Evolutionary conservation across 768 basidiomycete genomes (phyloP).

Genomic region (Tremella fuciformis): DNA sequence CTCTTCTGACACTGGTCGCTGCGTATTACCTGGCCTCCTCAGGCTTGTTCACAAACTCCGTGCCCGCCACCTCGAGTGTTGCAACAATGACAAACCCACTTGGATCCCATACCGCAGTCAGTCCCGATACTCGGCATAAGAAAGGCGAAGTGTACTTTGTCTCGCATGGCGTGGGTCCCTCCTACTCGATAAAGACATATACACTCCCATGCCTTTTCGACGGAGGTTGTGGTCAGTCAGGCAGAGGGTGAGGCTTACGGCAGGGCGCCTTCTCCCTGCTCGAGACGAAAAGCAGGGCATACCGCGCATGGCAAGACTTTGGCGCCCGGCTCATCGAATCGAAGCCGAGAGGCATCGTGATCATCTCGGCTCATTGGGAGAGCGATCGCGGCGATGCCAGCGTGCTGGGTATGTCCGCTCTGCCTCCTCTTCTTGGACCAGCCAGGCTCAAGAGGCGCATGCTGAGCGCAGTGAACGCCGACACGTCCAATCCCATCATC

Average conservation of each 20-base stretch:
- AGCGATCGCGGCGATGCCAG: conserved; percentile 14
- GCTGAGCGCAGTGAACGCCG: conserved; percentile 32
- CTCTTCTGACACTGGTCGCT: too few relatives aligned
- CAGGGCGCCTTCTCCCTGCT: conserved; percentile 45
- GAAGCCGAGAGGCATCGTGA: conserved; percentile 38
- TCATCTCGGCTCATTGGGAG: conserved; percentile 50
- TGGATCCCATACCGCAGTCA: too few relatives aligned
- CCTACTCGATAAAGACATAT: background rate
- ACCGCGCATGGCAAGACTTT: conserved; percentile 40
- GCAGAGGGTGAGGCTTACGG: background rate
- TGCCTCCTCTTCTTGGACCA: too few relatives aligned
- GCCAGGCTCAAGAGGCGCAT: too few relatives aligned
- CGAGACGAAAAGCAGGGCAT: conserved; percentile 29
- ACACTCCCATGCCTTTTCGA: background rate
- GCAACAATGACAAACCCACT: too few relatives aligned
- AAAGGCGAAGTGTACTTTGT: conserved; percentile 39
- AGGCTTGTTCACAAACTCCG: too few relatives aligned
- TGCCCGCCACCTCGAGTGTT: too few relatives aligned
- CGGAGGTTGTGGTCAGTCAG: too few relatives aligned
- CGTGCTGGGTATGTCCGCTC: conserved; percentile 30
- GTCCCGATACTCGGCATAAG: too few relatives aligned
- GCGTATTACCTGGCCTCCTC: too few relatives aligned
- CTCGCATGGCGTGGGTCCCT: conserved; percentile 43
- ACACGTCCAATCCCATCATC: conserved; percentile 37
- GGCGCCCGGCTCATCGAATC: conserved; percentile 22